Evolutionary conservation across 192 early-diverging fungal species (phyloP).

Genomic region (Coemansia sp.): DNA sequence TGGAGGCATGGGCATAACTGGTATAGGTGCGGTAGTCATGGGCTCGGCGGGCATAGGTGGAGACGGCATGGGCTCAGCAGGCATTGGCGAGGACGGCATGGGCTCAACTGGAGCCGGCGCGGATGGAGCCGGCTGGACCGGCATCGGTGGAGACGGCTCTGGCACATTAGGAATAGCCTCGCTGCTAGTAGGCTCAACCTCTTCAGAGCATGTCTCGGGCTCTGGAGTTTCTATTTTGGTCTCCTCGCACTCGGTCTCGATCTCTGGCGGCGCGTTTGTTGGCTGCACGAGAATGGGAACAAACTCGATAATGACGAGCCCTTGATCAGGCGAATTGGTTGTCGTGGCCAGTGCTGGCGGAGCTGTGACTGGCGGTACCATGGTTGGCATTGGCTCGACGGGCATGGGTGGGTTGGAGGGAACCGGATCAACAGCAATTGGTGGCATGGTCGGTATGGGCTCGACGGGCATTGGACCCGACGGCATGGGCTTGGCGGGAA

Average conservation of each 20-base stretch:
- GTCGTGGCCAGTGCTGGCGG: neutral
- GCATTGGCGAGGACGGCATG: constrained; percentile 15
- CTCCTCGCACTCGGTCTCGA: neutral
- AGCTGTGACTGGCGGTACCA: neutral
- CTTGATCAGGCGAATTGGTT: constrained; percentile 1
- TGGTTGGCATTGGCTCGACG: neutral
- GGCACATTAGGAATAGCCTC: too few relatives aligned
- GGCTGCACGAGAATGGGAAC: constrained; percentile 9
- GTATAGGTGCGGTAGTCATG: neutral
- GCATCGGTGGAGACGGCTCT: neutral
- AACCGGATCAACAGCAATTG: neutral
- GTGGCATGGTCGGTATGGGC: neutral
- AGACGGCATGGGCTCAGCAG: constrained; percentile 11
- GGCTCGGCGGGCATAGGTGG: constrained; percentile 9
- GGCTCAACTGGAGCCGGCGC: too few relatives aligned
- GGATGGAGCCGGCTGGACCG: too few relatives aligned
- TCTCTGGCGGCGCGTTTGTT: neutral
- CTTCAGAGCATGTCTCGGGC: neutral
- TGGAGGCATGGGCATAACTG: constrained; percentile 4
- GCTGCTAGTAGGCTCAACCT: neutral
- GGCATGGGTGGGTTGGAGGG: neutral
- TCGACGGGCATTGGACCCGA: neutral
- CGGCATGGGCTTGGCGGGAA: constrained; percentile 4
- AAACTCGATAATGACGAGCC: constrained; percentile 28
- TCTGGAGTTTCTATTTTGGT: neutral